Base-by-base conservation (phyloP, 176 grass and related monocot genomes). In the Raddia guianensis region DNA sequence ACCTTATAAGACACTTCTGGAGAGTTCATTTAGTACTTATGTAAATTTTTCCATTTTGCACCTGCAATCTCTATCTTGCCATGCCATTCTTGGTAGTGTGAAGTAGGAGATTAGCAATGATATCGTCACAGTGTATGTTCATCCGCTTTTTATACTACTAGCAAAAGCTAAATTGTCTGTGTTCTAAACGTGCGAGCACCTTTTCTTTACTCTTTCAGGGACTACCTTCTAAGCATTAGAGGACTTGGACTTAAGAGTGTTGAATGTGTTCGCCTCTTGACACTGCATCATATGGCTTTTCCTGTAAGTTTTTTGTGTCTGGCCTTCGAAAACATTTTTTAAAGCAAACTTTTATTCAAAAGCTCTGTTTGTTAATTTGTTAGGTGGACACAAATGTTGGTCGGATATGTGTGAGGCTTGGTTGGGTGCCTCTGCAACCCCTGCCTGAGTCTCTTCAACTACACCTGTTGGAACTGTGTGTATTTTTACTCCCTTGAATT, bases 381-480 rank as follows among this genome's bases (percentile, higher is more conserved):
- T 68, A 93, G 91, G 92, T 94, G 47, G 92, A 94, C 66, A 94
- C 92, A 51, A 94, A 94, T 74, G 92, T 94, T 84, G 92, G 92
- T 58, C 81, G 89, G 40, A 94, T 94, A 75, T 91, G 92, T 83
- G 92, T 94, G 72, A 91, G 92, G 81, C 86, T 94, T 51, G 89
- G 92, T 35, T 94, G 92, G 92, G 89, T 94, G 42, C 92, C 92
- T 40, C 86, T 94, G 62, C 86, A 89, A 72, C 89, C 92, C 52
- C 73, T 94, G 32, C 92, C 92, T 0, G 89, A 94, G 59, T 91
- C 89, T 70, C 84, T 91, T 87, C 86, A 94, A 53, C 76, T 94
- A 67, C 89, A 94, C 79, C 80, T 94, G 12, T 73, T 94, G 75
- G 92, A 94, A 43, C 70, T 86, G 88, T 93, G 65, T 86, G 83